Evolutionary conservation across 2,329 filamentous ascomycete genomes (phyloP).

Genomic region (Fusarium succisae): DNA sequence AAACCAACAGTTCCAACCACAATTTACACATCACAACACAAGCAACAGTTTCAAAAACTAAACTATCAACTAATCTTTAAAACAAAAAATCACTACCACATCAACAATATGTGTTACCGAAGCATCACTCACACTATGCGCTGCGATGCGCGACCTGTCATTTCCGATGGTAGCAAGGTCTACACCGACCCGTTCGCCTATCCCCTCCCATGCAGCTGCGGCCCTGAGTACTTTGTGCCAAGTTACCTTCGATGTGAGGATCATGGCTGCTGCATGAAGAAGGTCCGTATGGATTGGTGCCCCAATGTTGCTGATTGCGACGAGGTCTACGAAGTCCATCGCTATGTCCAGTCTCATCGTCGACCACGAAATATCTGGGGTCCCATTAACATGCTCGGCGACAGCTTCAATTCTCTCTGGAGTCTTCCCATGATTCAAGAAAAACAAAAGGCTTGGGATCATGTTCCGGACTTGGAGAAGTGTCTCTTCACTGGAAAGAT

Average conservation of each 20-base stretch:
- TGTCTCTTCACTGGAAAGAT: conserved; percentile 3
- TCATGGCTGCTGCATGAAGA: conserved; percentile 43
- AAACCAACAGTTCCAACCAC: neutral
- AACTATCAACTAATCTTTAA: neutral
- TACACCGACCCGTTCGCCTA: conserved; percentile 39
- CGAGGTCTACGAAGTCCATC: conserved; percentile 16
- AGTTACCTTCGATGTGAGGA: conserved; percentile 30
- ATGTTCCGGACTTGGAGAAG: neutral
- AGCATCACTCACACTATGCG: conserved; percentile 40
- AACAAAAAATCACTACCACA: neutral
- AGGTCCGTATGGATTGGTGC: conserved; percentile 27
- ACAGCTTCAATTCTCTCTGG: neutral
- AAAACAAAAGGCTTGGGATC: neutral
- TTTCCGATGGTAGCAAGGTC: conserved; percentile 35
- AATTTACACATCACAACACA: neutral
- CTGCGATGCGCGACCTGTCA: conserved; percentile 44
- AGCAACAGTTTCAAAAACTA: neutral
- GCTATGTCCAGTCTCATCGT: conserved; percentile 26
- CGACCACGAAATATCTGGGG: conserved; percentile 4
- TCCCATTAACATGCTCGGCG: neutral
- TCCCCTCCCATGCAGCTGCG: conserved; percentile 35
- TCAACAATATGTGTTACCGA: conserved; percentile 38
- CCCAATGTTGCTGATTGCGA: conserved; percentile 9
- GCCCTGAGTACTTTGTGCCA: neutral
- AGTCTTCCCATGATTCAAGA: neutral